These are phyloP conservation scores for Pichia norvegensis DNA, from an alignment of 1,139 yeast genomes.

Conservation along the genomic window DNA sequence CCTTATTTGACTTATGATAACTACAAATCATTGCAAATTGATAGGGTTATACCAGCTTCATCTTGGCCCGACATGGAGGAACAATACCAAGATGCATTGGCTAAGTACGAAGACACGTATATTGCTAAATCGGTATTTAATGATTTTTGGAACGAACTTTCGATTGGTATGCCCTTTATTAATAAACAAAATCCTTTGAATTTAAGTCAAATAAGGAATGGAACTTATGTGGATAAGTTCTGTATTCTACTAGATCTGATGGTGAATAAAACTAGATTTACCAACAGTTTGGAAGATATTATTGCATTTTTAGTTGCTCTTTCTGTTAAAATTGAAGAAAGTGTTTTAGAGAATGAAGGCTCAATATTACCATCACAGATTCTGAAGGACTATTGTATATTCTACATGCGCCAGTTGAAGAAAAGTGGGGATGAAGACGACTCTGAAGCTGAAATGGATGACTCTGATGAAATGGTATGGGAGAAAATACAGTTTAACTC, in stretches of 20 bases:
- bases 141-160: constrained; percentile 8
- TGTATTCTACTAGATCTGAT: constrained; percentile 11
- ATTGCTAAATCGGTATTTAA: constrained; percentile 6
- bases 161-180: constrained; percentile 12
- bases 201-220: constrained; percentile 6
- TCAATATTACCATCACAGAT: constrained; percentile 4
- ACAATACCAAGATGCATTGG: constrained; percentile 3
- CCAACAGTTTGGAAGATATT: constrained; percentile 6
- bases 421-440: constrained; percentile 2
- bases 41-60: constrained; percentile 11
- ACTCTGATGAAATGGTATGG: constrained; percentile 7
- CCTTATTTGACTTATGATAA: constrained; percentile 10
- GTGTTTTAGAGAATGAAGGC: background rate
- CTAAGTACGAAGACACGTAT: background rate
- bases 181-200: constrained; percentile 7
- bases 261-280: constrained; percentile 8
- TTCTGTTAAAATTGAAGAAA: constrained; percentile 3
- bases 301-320: constrained; percentile 6
- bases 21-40: constrained; percentile 11
- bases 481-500: constrained; percentile 1
- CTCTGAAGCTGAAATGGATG: background rate
- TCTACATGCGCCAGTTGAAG: constrained; percentile 1
- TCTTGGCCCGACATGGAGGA: constrained; percentile 9
- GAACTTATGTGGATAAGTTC: constrained; percentile 14
- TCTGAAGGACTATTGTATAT: constrained; percentile 5